phyloP scores from a whole-genome alignment of 257 asterid genomes.

The Nyctanthes arbortristis region DNA sequence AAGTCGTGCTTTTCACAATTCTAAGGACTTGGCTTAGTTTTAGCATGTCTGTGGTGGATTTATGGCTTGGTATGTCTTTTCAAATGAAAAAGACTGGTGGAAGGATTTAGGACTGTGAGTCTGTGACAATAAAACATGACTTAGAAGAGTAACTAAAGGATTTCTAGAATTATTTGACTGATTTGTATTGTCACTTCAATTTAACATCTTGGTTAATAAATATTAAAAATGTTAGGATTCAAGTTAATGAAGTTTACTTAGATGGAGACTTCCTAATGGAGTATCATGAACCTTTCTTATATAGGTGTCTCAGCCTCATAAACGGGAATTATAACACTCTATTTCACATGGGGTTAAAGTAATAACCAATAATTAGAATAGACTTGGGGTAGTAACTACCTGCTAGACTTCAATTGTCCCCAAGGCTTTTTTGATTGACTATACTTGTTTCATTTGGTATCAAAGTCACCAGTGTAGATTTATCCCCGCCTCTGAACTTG shows the following conservation, averaged over 20 bases:
- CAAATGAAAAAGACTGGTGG: not conserved
- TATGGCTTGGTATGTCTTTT: not conserved
- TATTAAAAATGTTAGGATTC: not conserved
- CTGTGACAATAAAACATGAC: not conserved
- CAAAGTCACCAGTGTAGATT: not conserved
- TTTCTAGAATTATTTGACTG: conserved; percentile 1
- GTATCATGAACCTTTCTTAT: too few species aligned
- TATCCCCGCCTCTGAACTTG: not conserved
- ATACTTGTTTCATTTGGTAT: not conserved
- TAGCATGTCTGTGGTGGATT: not conserved
- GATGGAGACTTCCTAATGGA: too few species aligned
- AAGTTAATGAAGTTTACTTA: not conserved
- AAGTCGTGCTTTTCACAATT: not conserved
- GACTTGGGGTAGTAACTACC: not conserved
- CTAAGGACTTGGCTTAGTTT: not conserved
- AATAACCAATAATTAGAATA: not conserved
- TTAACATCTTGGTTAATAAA: conserved; percentile 1
- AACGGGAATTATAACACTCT: not conserved
- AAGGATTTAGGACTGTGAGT: not conserved
- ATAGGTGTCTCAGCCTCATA: not conserved
- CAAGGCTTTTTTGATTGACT: not conserved
- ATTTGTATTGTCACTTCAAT: not conserved
- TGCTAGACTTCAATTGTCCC: not conserved
- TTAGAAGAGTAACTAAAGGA: not conserved
- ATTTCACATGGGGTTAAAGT: not conserved